Evolutionary conservation across 306 rosid species (phyloP).

Genomic region (Casuarina equisetifolia): DNA sequence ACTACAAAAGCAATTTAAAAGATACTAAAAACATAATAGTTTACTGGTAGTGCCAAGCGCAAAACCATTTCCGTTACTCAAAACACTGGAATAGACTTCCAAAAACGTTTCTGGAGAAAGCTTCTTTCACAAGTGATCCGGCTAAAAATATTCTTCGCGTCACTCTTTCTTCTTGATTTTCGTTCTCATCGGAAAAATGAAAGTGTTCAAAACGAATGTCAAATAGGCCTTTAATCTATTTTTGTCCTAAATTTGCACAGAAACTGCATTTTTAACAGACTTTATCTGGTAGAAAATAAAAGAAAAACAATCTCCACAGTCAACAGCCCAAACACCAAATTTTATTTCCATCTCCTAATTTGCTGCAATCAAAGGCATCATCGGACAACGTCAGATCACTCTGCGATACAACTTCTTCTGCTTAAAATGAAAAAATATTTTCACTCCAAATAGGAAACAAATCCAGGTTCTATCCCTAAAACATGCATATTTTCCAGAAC

Average conservation of each 20-base stretch:
- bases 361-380: conserved; percentile 20
- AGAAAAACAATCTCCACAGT: neutral
- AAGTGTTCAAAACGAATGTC: neutral
- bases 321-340: neutral
- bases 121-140: neutral
- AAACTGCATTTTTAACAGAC: neutral
- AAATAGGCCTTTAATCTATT: neutral
- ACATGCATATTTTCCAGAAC: conserved; percentile 13
- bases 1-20: neutral
- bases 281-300: neutral
- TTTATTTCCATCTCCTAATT: neutral
- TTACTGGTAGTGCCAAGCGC: neutral
- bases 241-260: conserved; percentile 21
- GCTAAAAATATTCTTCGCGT: neutral
- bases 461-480: conserved; percentile 14
- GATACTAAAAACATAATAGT: neutral
- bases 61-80: neutral
- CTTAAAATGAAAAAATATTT: neutral
- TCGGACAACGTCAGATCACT: neutral
- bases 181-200: neutral
- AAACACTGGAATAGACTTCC: neutral
- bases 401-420: neutral
- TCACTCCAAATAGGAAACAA: conserved; percentile 12
- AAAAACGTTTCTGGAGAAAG: neutral
- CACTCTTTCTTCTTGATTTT: neutral